phyloP scores from a whole-genome alignment of 1,139 yeast genomes.

The Candida mesenterica region DNA sequence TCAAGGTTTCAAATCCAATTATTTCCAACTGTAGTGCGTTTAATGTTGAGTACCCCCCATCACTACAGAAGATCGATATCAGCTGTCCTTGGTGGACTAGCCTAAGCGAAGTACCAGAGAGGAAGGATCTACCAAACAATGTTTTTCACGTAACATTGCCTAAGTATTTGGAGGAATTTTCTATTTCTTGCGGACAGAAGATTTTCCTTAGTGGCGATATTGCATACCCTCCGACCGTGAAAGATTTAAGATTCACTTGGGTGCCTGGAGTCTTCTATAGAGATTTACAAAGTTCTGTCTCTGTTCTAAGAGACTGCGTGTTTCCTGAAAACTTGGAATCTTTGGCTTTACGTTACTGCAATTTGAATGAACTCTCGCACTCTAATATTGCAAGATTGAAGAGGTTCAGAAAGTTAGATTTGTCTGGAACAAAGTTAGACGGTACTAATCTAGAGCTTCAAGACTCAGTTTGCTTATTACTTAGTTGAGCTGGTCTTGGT shows the following conservation, averaged over 20 bases:
- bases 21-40: background rate
- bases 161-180: background rate
- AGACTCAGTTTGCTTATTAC: too few relatives aligned
- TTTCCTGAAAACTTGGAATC: slow-evolving; percentile 1
- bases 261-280: background rate
- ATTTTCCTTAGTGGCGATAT: slow-evolving; percentile 1
- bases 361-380: background rate
- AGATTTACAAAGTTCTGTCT: background rate
- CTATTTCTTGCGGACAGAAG: background rate
- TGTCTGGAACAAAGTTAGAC: background rate
- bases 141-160: background rate
- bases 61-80: background rate
- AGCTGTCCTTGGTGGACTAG: background rate
- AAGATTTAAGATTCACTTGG: background rate
- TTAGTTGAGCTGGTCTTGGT: too few relatives aligned
- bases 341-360: background rate
- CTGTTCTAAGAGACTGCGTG: background rate
- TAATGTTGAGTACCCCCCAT: too few relatives aligned
- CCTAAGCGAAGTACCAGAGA: background rate
- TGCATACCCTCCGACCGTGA: background rate
- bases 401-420: background rate
- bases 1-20: background rate
- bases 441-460: too few relatives aligned
- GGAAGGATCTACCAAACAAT: background rate
- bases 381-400: background rate